phyloP scores from a whole-genome alignment of 257 asterid genomes.

The Solanum stenotomum region DNA sequence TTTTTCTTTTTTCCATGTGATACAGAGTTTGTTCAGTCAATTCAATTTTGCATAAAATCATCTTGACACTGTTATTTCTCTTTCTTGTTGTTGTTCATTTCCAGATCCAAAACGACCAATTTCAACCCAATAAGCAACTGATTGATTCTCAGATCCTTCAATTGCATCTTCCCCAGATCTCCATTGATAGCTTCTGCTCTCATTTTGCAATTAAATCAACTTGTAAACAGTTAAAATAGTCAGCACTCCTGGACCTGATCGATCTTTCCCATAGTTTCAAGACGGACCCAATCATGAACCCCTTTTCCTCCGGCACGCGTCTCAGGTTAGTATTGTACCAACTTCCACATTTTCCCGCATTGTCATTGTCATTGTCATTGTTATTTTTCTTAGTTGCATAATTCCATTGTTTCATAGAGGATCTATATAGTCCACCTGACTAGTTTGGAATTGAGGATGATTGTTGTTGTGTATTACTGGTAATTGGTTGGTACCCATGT shows the following conservation, averaged over 20 bases:
- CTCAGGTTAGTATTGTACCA: conserved; percentile 38
- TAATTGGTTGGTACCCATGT: background rate
- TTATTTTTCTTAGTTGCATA: background rate
- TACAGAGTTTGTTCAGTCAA: background rate
- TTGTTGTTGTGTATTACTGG: background rate
- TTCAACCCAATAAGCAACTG: background rate
- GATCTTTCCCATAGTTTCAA: conserved; percentile 53
- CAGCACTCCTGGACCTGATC: conserved; percentile 55
- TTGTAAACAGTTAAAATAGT: background rate
- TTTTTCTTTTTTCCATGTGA: background rate
- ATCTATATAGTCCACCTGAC: background rate
- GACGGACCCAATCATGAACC: conserved; percentile 68
- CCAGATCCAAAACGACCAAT: background rate
- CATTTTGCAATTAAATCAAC: background rate
- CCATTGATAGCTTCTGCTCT: background rate
- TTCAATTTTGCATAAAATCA: background rate
- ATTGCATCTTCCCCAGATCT: background rate
- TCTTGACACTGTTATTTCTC: background rate
- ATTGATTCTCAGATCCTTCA: background rate
- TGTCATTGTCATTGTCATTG: background rate
- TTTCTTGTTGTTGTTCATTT: background rate
- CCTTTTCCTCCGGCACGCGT: conserved; percentile 87
- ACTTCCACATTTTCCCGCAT: background rate
- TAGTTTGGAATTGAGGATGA: background rate
- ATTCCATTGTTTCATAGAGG: background rate